Conservation (phyloP, 805 yeast species). For the Saturnispora halmiae region DNA sequence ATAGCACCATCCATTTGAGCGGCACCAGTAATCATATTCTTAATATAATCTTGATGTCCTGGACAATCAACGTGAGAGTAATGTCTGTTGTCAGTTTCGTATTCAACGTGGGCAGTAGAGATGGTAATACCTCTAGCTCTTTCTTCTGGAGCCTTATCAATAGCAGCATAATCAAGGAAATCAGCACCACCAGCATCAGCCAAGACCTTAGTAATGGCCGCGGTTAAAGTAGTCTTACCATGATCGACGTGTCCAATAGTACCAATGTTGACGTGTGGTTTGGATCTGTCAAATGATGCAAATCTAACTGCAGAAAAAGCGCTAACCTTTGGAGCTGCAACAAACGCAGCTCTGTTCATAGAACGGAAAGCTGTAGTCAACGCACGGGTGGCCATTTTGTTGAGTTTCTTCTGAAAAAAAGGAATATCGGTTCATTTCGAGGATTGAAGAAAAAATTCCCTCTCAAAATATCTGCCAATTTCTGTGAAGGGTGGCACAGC, state of each 20-base stretch:
- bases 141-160: constrained; percentile 98
- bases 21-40: constrained; percentile 99
- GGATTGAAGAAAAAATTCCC: background rate
- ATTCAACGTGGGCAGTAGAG: constrained; percentile 96
- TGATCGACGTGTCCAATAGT: constrained; percentile 99
- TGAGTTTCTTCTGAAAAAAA: background rate
- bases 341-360: constrained; percentile 22
- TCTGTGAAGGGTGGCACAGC: background rate
- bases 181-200: constrained; percentile 84
- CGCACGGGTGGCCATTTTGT: constrained; percentile 27
- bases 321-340: constrained; percentile 14
- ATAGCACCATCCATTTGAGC: constrained; percentile 99
- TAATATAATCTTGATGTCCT: constrained; percentile 97
- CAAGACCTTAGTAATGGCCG: constrained; percentile 94
- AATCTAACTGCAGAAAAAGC: constrained; percentile 22
- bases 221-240: constrained; percentile 97
- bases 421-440: background rate
- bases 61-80: constrained; percentile 98
- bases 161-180: constrained; percentile 86
- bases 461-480: background rate
- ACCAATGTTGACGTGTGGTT: constrained; percentile 95
- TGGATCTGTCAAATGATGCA: constrained; percentile 86
- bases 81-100: constrained; percentile 90
- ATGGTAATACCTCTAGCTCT: constrained; percentile 99
- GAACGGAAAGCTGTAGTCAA: constrained; percentile 23